A percentile compares a stretch with the other conserved stretches of the same genome.
Conservation (phyloP, 202 grass and related monocot species). For the Zoysia matrella region DNA sequence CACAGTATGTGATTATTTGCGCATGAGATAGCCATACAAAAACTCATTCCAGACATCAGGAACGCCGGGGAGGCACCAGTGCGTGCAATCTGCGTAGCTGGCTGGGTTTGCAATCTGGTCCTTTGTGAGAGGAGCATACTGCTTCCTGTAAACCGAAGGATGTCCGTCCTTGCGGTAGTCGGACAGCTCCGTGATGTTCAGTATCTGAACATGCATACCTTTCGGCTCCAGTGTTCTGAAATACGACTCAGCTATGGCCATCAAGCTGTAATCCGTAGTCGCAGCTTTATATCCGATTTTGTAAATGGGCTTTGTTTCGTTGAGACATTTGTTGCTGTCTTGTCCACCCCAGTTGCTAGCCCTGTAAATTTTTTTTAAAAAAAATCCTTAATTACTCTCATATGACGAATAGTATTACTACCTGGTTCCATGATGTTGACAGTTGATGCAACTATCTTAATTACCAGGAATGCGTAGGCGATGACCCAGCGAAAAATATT, state of each 20-base stretch:
- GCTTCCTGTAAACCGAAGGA: constrained; percentile 70
- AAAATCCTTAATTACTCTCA: not conserved
- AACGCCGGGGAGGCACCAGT: constrained; percentile 89
- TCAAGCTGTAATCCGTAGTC: constrained; percentile 77
- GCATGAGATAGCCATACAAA: constrained; percentile 61
- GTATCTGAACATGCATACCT: constrained; percentile 77
- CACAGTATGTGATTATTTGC: constrained; percentile 14
- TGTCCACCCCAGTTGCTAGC: constrained; percentile 80
- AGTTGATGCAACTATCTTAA: not conserved
- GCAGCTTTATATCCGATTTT: constrained; percentile 54
- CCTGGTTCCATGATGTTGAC: not conserved
- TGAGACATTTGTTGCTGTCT: constrained; percentile 61
- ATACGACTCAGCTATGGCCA: constrained; percentile 44
- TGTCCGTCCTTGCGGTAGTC: constrained; percentile 36
- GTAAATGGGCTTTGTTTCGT: constrained; percentile 69
- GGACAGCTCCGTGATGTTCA: constrained; percentile 26
- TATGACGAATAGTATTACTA: not conserved
- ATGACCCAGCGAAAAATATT: constrained; percentile 69
- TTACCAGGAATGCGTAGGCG: constrained; percentile 47
- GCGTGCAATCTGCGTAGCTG: constrained; percentile 77
- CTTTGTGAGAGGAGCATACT: constrained; percentile 55
- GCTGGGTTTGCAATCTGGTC: constrained; percentile 67
- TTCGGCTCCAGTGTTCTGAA: constrained; percentile 59
- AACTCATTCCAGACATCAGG: constrained; percentile 89
- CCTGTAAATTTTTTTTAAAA: constrained; percentile 46